phyloP scores from a whole-genome alignment of 805 yeast species.

The Tetrapisispora namnaoensis region DNA sequence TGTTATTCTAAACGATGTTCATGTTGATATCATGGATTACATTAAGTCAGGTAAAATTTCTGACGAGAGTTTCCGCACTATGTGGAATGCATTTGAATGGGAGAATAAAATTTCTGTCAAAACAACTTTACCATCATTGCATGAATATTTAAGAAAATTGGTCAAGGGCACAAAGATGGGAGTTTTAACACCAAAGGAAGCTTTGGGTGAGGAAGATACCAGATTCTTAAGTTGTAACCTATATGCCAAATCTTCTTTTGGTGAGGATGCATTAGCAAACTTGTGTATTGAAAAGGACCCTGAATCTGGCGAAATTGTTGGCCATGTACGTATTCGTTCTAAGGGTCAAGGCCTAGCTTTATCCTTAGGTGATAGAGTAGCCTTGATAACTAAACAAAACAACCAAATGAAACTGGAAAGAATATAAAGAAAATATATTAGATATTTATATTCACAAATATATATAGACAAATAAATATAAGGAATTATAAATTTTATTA shows the following conservation, averaged over 20 bases:
- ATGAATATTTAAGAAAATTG: conserved; percentile 67
- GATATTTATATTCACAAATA: neutral
- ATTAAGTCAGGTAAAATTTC: conserved; percentile 89
- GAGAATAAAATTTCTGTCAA: conserved; percentile 92
- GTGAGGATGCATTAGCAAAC: conserved; percentile 96
- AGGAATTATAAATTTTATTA: neutral
- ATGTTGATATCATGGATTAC: conserved; percentile 94
- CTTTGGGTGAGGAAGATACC: conserved; percentile 73
- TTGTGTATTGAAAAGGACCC: conserved; percentile 79
- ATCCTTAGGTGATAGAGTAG: conserved; percentile 88
- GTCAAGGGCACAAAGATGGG: conserved; percentile 80
- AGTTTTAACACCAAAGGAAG: conserved; percentile 84
- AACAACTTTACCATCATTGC: conserved; percentile 54
- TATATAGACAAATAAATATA: neutral
- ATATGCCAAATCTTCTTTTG: conserved; percentile 86
- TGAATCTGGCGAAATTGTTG: conserved; percentile 62
- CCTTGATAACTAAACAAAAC: conserved; percentile 60
- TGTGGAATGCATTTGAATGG: conserved; percentile 99
- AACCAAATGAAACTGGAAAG: conserved; percentile 28
- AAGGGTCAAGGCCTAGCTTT: conserved; percentile 97
- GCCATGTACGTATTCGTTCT: conserved; percentile 92
- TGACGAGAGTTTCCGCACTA: conserved; percentile 82
- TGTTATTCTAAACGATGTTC: conserved; percentile 88
- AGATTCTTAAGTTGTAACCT: conserved; percentile 84
- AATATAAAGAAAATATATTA: neutral